These are phyloP conservation scores for Lipomyces chichibuensis DNA, from an alignment of 805 yeast species.

Conservation along the genomic window DNA sequence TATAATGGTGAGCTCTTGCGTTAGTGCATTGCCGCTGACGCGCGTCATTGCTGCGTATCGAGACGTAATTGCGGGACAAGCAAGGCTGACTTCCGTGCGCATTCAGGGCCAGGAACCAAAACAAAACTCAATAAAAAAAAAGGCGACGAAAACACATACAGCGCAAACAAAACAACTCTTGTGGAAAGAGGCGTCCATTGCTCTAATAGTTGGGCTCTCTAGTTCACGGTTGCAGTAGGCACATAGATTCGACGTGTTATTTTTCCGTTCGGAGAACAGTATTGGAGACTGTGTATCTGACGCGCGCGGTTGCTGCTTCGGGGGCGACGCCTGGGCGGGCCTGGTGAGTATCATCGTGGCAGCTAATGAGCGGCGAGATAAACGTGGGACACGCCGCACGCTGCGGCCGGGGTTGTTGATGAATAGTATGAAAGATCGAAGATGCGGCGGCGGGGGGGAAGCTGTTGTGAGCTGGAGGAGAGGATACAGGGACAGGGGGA, in stretches of 20 bases:
- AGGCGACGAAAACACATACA: slow-evolving; percentile 17
- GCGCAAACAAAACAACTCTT: slow-evolving; percentile 34
- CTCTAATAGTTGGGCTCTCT: slow-evolving; percentile 31
- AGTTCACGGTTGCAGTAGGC: slow-evolving; percentile 25
- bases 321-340: slow-evolving; percentile 2
- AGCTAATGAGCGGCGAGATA: background rate
- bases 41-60: background rate
- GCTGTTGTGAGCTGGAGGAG: background rate
- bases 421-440: background rate
- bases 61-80: too few relatives aligned
- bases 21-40: background rate
- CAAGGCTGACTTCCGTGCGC: too few relatives aligned
- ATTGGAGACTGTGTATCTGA: background rate
- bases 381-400: background rate
- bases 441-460: background rate
- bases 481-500: background rate
- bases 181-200: slow-evolving; percentile 29
- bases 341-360: slow-evolving; percentile 4
- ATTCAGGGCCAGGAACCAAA: slow-evolving; percentile 1
- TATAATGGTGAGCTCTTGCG: background rate
- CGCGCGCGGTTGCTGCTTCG: background rate
- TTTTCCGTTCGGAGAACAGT: background rate
- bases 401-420: background rate
- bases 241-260: slow-evolving; percentile 8
- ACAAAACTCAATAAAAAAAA: background rate